Base-by-base conservation (phyloP, 2,329 filamentous ascomycete species). In the Aspergillus aculeatus region DNA sequence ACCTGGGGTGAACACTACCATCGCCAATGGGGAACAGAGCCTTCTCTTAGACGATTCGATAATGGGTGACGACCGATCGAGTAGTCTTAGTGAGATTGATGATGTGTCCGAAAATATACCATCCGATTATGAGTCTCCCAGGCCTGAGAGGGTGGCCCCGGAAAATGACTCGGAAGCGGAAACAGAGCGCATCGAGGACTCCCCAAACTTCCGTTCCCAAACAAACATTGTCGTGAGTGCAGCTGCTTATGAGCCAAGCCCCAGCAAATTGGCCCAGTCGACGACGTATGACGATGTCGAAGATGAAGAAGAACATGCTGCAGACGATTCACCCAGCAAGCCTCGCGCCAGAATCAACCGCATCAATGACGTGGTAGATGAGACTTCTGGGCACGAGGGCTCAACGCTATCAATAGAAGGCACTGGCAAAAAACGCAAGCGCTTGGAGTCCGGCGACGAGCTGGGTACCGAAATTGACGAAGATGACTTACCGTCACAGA, bases 31-130 rank as follows among this genome's bases (percentile, higher is more conserved):
- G 59, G 72, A 74, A 56, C 68, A 71, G 47, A 70, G 72, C 64
- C 64, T 73, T 54, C 66, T 72, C 47, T 61, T 74, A 24, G 73
- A 73, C 60, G 84, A 84, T 65, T 68, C 71, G 56, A 66, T 77
- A 61, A 73, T 76, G 67, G 86, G 88, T 69, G 90, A 89, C 73
- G 88, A 87, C 73, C 83, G 90, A 56, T 97, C 93, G 44, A 98
- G 94, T 76, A 95, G 92, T 70, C 83, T 98, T 68, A 97, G 92
- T 79, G 94, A 97, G 69, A 90, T 96, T 58, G 92, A 93, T 71
- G 91, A 96, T 69, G 88, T 91, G 63, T 84, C 81, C 48, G 89
- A 91, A 54, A 86, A 90, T 64, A 89, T 84, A 52, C 77, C 77
- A 3, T 77, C 77, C 12, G 79, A 89, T 56, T 84, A 84, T 62